A percentile compares a stretch with the other conserved stretches of the same genome.
Conservation (phyloP, 768 basidiomycete species). For the Rhizopogon vesiculosus region DNA sequence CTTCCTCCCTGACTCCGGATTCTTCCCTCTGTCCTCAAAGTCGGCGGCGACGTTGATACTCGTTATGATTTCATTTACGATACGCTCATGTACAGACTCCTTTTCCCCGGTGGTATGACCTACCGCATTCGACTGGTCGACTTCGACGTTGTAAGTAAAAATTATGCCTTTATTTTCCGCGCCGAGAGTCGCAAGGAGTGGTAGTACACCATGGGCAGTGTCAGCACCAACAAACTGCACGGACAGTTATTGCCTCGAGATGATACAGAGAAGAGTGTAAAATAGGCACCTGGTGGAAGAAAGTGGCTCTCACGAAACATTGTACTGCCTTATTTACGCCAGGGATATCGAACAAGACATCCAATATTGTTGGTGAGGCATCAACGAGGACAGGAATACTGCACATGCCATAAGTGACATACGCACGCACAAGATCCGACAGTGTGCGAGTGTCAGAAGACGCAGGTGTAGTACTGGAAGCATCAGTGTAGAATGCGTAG, state of each 20-base stretch:
- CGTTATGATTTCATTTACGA: constrained; percentile 70
- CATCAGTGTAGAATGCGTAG: not conserved
- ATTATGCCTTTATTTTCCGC: constrained; percentile 67
- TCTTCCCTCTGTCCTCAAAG: constrained; percentile 54
- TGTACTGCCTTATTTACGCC: constrained; percentile 60
- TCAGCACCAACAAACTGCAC: constrained; percentile 86
- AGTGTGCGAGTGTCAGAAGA: not conserved
- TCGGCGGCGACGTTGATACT: constrained; percentile 77
- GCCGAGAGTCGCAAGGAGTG: constrained; percentile 60
- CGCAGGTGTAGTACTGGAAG: not conserved
- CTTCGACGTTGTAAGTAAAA: constrained; percentile 85
- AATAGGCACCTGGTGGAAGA: constrained; percentile 71
- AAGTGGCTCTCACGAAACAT: constrained; percentile 68
- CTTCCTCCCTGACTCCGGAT: constrained; percentile 35
- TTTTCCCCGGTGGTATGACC: constrained; percentile 15
- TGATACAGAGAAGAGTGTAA: not conserved
- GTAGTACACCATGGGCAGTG: constrained; percentile 62
- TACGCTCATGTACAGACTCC: constrained; percentile 47
- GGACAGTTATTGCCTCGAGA: not conserved
- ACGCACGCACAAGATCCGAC: constrained; percentile 41
- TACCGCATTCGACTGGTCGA: constrained; percentile 54
- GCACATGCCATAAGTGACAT: constrained; percentile 78
- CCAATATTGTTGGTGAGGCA: constrained; percentile 61
- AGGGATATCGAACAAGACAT: constrained; percentile 44
- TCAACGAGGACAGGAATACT: constrained; percentile 77